A percentile compares a stretch with the other conserved stretches of the same genome.
Evolutionary conservation across 495 filamentous ascomycete species (phyloP).

Genomic region (Annulohypoxylon nitens): DNA sequence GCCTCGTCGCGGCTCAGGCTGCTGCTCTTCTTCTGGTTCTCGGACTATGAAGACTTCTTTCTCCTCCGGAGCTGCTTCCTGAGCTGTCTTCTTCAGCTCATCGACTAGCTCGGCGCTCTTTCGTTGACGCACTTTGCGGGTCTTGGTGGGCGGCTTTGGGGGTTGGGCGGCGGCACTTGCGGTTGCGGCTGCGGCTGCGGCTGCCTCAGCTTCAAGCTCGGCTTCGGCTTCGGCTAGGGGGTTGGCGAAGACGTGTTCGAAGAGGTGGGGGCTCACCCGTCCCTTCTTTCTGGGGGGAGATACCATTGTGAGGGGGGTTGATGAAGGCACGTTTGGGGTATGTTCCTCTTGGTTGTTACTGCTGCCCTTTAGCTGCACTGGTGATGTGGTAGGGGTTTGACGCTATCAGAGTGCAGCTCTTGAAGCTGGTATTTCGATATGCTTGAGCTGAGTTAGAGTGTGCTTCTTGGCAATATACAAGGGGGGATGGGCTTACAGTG

Average conservation of each 20-base stretch:
- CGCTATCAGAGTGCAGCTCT: not conserved
- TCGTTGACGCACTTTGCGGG: not conserved
- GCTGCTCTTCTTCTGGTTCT: not conserved
- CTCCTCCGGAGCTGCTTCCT: not conserved
- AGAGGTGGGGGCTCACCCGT: not conserved
- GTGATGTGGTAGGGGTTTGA: not conserved
- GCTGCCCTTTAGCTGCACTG: not conserved
- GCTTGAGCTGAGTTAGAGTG: not conserved
- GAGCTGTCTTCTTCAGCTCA: not conserved
- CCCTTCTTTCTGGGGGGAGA: not conserved
- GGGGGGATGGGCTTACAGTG: too few species aligned
- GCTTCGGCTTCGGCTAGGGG: constrained; percentile 2
- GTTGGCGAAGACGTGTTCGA: constrained; percentile 1
- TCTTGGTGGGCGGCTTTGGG: not conserved
- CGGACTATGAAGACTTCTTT: constrained; percentile 6
- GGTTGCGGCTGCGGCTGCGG: not conserved
- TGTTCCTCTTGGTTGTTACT: not conserved
- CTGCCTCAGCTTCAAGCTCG: not conserved
- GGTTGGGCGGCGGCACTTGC: too few species aligned
- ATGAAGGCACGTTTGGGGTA: not conserved
- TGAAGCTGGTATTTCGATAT: not conserved
- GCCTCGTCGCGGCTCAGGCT: not conserved
- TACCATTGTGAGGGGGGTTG: not conserved
- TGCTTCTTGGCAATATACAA: not conserved
- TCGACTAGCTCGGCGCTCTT: not conserved